Conservation (phyloP, 345 rosid genomes). For the Arabidopsis arenosa region DNA sequence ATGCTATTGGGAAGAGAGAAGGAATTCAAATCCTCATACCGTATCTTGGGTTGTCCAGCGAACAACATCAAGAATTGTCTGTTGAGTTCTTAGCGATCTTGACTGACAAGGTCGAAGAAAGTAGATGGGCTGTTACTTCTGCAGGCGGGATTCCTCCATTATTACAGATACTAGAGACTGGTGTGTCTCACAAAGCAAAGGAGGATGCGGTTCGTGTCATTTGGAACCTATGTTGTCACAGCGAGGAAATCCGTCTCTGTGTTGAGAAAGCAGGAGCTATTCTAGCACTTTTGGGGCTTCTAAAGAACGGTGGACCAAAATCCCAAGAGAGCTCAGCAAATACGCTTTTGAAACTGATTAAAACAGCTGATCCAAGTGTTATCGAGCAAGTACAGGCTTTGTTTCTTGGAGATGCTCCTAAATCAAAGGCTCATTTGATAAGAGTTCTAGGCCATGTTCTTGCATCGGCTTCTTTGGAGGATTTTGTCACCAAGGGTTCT, state of each 20-base stretch:
- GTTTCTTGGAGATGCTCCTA: conserved; percentile 73
- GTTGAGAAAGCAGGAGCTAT: conserved; percentile 91
- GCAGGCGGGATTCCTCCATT: conserved; percentile 97
- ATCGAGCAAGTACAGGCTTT: conserved; percentile 77
- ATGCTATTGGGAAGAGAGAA: conserved; percentile 80
- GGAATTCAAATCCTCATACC: conserved; percentile 84
- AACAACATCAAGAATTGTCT: conserved; percentile 77
- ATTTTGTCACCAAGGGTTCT: conserved; percentile 69
- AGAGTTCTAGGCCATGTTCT: conserved; percentile 87
- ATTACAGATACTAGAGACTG: conserved; percentile 72
- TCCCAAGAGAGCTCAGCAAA: conserved; percentile 73
- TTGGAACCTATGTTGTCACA: conserved; percentile 79
- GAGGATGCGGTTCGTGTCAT: conserved; percentile 79
- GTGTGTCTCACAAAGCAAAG: conserved; percentile 73
- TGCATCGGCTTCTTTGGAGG: conserved; percentile 62
- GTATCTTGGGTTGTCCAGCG: conserved; percentile 80
- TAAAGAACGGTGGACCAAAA: conserved; percentile 71
- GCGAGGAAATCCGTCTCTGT: conserved; percentile 83
- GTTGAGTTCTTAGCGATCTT: conserved; percentile 75
- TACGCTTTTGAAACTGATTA: conserved; percentile 68
- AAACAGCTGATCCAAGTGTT: conserved; percentile 71
- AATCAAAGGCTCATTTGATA: conserved; percentile 65
- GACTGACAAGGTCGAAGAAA: conserved; percentile 82
- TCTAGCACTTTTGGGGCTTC: conserved; percentile 70
- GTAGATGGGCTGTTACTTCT: conserved; percentile 96